Percentiles rank a stretch among this genome's conserved stretches.
Evolutionary conservation across 1,284 basidiomycete genomes (phyloP).

Genomic region (Wolfiporia cocos): DNA sequence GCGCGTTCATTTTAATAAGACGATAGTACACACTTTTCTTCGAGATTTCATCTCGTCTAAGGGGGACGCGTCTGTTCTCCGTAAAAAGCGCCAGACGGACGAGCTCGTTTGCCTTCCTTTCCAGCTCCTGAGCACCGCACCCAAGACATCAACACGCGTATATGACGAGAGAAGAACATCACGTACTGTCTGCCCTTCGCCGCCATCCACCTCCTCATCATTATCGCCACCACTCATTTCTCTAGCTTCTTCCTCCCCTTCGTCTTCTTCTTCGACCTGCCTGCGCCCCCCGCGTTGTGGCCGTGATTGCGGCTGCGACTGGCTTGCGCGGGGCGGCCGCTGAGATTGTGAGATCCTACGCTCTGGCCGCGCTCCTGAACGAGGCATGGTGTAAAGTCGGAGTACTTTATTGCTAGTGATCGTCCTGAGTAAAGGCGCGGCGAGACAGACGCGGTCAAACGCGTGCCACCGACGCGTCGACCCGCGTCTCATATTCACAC

Average conservation of each 20-base stretch:
- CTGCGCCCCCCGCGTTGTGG: not conserved
- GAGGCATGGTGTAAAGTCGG: too few species aligned
- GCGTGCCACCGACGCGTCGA: constrained; percentile 6
- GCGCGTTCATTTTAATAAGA: not conserved
- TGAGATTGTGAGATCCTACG: constrained; percentile 6
- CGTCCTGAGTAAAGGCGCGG: too few species aligned
- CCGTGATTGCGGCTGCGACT: constrained; percentile 5
- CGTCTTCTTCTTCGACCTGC: constrained; percentile 21
- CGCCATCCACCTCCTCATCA: constrained; percentile 21
- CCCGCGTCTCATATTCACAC: not conserved
- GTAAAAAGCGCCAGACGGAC: constrained; percentile 70
- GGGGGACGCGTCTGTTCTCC: constrained; percentile 53
- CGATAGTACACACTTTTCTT: constrained; percentile 53
- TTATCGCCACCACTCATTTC: constrained; percentile 27
- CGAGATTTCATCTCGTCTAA: constrained; percentile 69
- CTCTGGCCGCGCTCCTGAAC: constrained; percentile 5
- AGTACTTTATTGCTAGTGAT: too few species aligned
- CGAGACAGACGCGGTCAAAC: not conserved
- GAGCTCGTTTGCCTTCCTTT: constrained; percentile 55
- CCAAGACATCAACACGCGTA: not conserved
- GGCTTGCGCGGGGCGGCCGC: constrained; percentile 1
- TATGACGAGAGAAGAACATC: not conserved
- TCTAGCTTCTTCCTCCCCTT: constrained; percentile 21
- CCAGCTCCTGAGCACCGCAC: constrained; percentile 37
- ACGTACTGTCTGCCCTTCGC: constrained; percentile 23